These are phyloP conservation scores for Coniella vitis DNA, from an alignment of 2,329 filamentous ascomycete genomes.

Conservation along the genomic window DNA sequence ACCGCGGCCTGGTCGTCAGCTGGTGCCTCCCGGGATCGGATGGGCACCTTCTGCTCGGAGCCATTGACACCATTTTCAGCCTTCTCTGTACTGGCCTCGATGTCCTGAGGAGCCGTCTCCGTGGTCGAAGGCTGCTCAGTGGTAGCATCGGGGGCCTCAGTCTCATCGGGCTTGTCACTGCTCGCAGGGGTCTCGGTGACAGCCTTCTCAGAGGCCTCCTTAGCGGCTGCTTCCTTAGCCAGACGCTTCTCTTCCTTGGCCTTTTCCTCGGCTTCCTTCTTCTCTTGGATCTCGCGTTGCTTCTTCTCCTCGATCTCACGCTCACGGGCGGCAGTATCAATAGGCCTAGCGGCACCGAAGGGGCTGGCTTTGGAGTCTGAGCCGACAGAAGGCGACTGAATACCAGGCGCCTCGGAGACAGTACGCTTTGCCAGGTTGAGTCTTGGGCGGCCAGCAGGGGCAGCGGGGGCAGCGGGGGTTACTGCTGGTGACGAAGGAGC, in stretches of 20 bases:
- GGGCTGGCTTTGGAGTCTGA: constrained; percentile 78
- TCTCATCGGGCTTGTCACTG: constrained; percentile 25
- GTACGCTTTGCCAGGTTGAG: constrained; percentile 89
- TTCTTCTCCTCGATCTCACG: constrained; percentile 87
- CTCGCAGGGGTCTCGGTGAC: constrained; percentile 28
- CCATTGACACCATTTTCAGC: constrained; percentile 27
- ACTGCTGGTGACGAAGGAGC: constrained; percentile 66
- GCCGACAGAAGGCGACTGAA: constrained; percentile 42
- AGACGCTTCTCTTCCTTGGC: constrained; percentile 66
- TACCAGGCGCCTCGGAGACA: constrained; percentile 63
- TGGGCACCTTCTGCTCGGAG: constrained; percentile 43
- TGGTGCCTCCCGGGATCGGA: constrained; percentile 24
- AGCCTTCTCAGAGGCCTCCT: constrained; percentile 47
- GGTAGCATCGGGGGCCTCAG: constrained; percentile 12
- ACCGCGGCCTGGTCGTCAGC: constrained; percentile 34
- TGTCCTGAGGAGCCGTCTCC: constrained; percentile 12
- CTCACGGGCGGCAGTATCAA: constrained; percentile 86
- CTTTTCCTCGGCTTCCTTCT: constrained; percentile 83
- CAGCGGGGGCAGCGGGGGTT: constrained; percentile 39
- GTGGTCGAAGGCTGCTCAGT: background rate
- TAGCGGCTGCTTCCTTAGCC: constrained; percentile 59
- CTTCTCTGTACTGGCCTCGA: constrained; percentile 20
- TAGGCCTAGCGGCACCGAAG: constrained; percentile 88
- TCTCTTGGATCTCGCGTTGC: constrained; percentile 65
- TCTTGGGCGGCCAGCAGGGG: constrained; percentile 62